Base-by-base conservation (phyloP, 2,329 filamentous ascomycete genomes). In the Phialocephala subalpina region DNA sequence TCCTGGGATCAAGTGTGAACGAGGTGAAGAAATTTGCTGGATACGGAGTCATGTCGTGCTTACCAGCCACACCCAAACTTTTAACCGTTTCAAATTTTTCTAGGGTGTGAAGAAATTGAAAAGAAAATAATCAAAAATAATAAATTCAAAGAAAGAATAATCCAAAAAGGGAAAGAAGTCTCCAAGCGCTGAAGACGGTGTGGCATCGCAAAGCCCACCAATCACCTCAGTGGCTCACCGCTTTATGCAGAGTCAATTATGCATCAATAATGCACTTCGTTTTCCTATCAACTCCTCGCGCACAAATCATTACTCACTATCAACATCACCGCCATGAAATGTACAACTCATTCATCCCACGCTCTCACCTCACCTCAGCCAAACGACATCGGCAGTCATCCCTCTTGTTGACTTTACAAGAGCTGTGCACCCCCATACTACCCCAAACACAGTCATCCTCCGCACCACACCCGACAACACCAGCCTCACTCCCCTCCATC, bases 291-390 rank as follows among this genome's bases (percentile, higher is more conserved):
- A 16, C 12, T 33, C 16, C 22, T 53, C 49, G 49, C 25, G 22
- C 22, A 33, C 27, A 33, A 53, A 53, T 33, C 27, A 53, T 33
- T 22, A 4, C 29, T 33, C 29, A 33, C 29, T 33, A 33, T 33
- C 9, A 33, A 4, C 29, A 33, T 33, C 29, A 33, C 29, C 29
- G 29, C 29, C 29, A 33, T 33, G 4, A 33, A 33, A 33, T 33
- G 45, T 22, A 22, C n/a, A 25, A 49, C 45, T 22, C 45, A 20
- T 53, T 18, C 49, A 29, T 29, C 25, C 49, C 25, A 53, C 25
- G 25, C 25, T 42, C 29, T 9, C 40, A n/a, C 29, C 49, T 53
- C 49, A 58, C 57, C 36, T 58, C 57, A 58, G 35, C 57, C 49
- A 14, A 18, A 53, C 2, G 18, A 7, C 27, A 29, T 16, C 49